Evolutionary conservation across 78 protist genomes (phyloP).

Genomic region (Corallochytrium limacisporum): DNA sequence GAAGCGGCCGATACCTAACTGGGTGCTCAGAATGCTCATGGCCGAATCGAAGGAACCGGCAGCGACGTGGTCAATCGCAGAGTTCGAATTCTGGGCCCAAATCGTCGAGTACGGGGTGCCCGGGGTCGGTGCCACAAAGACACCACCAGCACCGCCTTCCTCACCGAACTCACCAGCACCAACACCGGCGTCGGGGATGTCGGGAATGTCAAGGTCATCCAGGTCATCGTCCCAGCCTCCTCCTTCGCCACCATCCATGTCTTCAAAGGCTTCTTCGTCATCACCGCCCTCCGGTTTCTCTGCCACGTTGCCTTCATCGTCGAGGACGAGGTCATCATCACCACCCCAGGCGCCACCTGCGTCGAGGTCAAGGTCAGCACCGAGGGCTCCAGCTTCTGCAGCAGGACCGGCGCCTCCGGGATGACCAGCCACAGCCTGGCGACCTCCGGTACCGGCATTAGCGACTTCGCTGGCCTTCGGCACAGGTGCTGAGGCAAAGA

Average conservation of each 20-base stretch:
- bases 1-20: slow-evolving; percentile 72
- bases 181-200: not conserved
- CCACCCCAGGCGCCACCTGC: slow-evolving; percentile 16
- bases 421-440: not conserved
- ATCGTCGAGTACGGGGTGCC: slow-evolving; percentile 13
- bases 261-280: too few species aligned
- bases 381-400: not conserved
- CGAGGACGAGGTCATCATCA: slow-evolving; percentile 18
- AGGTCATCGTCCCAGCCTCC: slow-evolving; percentile 35
- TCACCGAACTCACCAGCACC: not conserved
- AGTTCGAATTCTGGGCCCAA: slow-evolving; percentile 50
- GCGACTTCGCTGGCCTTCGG: not conserved
- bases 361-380: not conserved
- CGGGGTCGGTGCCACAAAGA: slow-evolving; percentile 27
- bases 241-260: slow-evolving; percentile 20
- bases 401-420: not conserved
- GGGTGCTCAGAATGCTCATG: slow-evolving; percentile 38
- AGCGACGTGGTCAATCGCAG: slow-evolving; percentile 75
- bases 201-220: not conserved
- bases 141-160: not conserved
- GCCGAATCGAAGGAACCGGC: slow-evolving; percentile 82
- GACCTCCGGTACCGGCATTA: slow-evolving; percentile 16
- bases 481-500: slow-evolving; percentile 23
- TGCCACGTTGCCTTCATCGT: not conserved
- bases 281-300: not conserved